Evolutionary conservation across 169 alveolate genomes (phyloP), one percentile per base, ranked within the genome.

Genomic region (Plasmodium fragile): DNA sequence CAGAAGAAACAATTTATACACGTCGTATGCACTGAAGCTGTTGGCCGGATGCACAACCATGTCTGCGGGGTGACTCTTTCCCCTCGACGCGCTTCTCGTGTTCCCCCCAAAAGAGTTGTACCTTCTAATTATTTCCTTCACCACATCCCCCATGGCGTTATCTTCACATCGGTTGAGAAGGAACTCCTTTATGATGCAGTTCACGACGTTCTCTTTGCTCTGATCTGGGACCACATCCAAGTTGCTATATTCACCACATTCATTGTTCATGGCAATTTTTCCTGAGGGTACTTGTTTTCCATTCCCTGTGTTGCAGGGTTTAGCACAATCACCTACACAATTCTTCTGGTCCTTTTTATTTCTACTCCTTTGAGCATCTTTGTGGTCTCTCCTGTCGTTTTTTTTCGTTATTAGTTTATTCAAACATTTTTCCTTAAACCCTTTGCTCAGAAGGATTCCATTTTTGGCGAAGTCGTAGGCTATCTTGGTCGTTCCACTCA

Each of bases 21-120:
- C 43, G 30, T 85, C 93, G 70, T 49, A 85, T 22, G 77, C 30
- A 32, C 93, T 85, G 32, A 85, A 85, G 13, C 79, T 45, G 79
- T 36, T 25, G 8, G 69, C 55, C 2, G 80, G 59, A 1, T 70
- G 49, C 8, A 73, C 22, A 7, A 16, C 3, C 39, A 39, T 34
- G 0, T 83, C 53, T 70, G 45, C 52, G 22, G 69, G 13, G 8
- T 36, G 39, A 8, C n/a, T 3, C 7, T 39, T 83, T 30, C 77
- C 43, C 45, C 52, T 70, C 13, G 4, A 10, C 1, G 45, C 70
- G 22, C 25, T 70, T 69, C 36, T 55, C 10, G 25, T 28, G 43
- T 32, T 55, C 4, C 73, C 65, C 49, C 71, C 69, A 25, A 83
- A 83, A 13, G 75, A 25, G 16, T 65, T 65, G 28, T 65, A 65